These are phyloP conservation scores for Hanseniaspora taiwanica DNA, from an alignment of 805 yeast genomes.

Conservation along the genomic window DNA sequence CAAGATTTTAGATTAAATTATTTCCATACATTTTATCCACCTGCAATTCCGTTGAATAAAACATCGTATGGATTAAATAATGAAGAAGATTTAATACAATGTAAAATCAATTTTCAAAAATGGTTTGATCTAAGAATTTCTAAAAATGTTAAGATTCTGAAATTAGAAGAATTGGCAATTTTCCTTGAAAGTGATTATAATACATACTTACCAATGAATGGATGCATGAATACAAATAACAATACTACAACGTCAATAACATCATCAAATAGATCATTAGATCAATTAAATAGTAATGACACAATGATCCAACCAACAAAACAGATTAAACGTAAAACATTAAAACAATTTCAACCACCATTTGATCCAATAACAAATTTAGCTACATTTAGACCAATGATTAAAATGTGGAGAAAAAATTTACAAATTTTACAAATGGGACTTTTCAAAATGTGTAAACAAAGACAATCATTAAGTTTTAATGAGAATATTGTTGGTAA, in stretches of 20 bases:
- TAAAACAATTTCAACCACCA: slow-evolving; percentile 87
- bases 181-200: slow-evolving; percentile 71
- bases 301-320: slow-evolving; percentile 57
- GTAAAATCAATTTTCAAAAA: slow-evolving; percentile 50
- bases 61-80: slow-evolving; percentile 78
- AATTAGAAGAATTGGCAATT: slow-evolving; percentile 78
- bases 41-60: slow-evolving; percentile 64
- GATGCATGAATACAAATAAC: slow-evolving; percentile 4
- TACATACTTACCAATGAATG: slow-evolving; percentile 25
- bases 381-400: slow-evolving; percentile 75
- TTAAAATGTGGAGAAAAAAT: slow-evolving; percentile 57
- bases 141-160: slow-evolving; percentile 61
- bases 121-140: slow-evolving; percentile 69
- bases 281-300: slow-evolving; percentile 23
- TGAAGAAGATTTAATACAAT: slow-evolving; percentile 57
- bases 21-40: slow-evolving; percentile 82
- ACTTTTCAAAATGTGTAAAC: slow-evolving; percentile 40
- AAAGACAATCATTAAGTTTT: slow-evolving; percentile 34
- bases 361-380: slow-evolving; percentile 74
- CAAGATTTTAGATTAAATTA: slow-evolving; percentile 38
- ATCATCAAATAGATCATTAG: slow-evolving; percentile 36
- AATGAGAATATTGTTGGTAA: slow-evolving; percentile 44
- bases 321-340: slow-evolving; percentile 76
- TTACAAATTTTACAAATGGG: slow-evolving; percentile 39
- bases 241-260: slow-evolving; percentile 5